Conservation (phyloP, 441 rosid species). For the Hura crepitans region DNA sequence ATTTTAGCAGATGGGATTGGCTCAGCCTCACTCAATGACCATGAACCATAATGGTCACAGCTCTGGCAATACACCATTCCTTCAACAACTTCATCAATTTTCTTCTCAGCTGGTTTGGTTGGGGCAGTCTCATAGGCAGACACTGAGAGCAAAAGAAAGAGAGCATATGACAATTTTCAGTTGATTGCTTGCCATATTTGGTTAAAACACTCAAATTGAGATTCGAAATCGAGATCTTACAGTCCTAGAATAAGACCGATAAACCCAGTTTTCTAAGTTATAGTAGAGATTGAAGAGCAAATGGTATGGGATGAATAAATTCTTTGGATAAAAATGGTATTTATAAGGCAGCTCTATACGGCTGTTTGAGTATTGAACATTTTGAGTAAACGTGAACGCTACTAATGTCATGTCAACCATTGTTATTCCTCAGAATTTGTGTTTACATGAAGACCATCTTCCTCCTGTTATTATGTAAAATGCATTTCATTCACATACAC, state of each 20-base stretch:
- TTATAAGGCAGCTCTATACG: slow-evolving; percentile 22
- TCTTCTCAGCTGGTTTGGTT: slow-evolving; percentile 29
- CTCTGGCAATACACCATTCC: slow-evolving; percentile 85
- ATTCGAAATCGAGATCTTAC: no score
- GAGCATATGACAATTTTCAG: slow-evolving; percentile 28
- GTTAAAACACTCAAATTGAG: neutral
- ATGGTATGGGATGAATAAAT: neutral
- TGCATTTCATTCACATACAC: neutral
- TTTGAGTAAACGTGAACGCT: slow-evolving; percentile 33
- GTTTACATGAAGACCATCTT: slow-evolving; percentile 38
- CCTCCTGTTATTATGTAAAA: neutral
- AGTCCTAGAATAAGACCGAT: no score
- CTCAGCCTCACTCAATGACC: slow-evolving; percentile 64
- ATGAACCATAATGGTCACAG: slow-evolving; percentile 56
- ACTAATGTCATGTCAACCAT: slow-evolving; percentile 26
- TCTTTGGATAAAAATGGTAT: slow-evolving; percentile 1
- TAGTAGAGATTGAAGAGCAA: slow-evolving; percentile 3
- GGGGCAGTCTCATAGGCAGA: slow-evolving; percentile 30
- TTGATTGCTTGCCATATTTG: slow-evolving; percentile 41
- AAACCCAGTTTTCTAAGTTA: neutral
- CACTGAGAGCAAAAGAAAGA: slow-evolving; percentile 36
- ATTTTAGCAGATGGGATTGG: slow-evolving; percentile 66
- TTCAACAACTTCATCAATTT: slow-evolving; percentile 56
- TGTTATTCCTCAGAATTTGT: neutral
- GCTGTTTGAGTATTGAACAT: neutral